Evolutionary conservation across 164 flowering plant species (phyloP).

Genomic region (Platanus orientalis): DNA sequence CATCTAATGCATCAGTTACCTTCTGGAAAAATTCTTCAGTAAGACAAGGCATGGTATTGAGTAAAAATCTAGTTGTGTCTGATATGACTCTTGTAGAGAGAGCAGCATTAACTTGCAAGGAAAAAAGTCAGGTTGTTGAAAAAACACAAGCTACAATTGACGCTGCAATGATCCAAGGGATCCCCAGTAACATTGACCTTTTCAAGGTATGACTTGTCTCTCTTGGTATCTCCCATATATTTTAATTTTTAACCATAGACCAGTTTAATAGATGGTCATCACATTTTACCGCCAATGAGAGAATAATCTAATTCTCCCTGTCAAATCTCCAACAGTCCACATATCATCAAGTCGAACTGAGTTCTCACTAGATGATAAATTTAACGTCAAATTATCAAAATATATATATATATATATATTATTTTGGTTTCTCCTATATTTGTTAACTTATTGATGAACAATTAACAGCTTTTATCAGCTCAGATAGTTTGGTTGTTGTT

Average conservation of each 20-base stretch:
- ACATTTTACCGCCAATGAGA: neutral
- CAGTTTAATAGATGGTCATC: neutral
- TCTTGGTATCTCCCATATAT: neutral
- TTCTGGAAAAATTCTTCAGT: constrained; percentile 68
- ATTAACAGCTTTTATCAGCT: too few species aligned
- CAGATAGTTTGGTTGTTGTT: too few species aligned
- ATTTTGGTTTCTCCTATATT: too few species aligned
- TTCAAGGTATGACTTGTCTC: constrained; percentile 92
- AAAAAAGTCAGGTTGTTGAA: constrained; percentile 57
- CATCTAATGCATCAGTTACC: constrained; percentile 48
- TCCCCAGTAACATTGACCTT: constrained; percentile 95
- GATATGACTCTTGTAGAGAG: constrained; percentile 58
- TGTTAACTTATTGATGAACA: too few species aligned
- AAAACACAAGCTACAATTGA: constrained; percentile 95
- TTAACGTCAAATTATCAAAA: too few species aligned
- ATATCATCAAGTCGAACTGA: too few species aligned
- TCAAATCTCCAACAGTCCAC: neutral
- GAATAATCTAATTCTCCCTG: neutral
- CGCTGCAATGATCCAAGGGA: constrained; percentile 91
- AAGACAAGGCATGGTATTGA: constrained; percentile 60
- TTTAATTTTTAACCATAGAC: neutral
- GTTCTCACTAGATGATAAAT: too few species aligned
- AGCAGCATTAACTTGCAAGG: constrained; percentile 58
- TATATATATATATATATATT: too few species aligned
- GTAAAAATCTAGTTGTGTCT: constrained; percentile 76